Conservation (phyloP, 257 asterid genomes). For the Nicotiana attenuata region DNA sequence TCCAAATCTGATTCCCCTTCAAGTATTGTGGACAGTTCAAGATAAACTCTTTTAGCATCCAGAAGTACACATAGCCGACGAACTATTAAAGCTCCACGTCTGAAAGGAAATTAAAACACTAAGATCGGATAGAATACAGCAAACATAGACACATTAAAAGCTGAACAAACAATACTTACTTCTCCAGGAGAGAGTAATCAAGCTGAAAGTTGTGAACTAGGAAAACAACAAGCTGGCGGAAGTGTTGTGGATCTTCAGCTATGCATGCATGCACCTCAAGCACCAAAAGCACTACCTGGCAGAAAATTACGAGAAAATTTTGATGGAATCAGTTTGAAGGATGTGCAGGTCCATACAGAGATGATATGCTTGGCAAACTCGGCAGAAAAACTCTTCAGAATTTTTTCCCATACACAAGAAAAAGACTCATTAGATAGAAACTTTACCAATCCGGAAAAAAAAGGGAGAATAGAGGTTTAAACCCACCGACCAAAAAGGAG, state of each 20-base stretch:
- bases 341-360: no score
- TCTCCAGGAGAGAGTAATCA: slow-evolving; percentile 92
- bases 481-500: no score
- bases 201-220: slow-evolving; percentile 66
- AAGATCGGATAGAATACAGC: not conserved
- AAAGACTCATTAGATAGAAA: no score
- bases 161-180: slow-evolving; percentile 38
- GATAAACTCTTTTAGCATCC: slow-evolving; percentile 85
- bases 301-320: not conserved
- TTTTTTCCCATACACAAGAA: no score
- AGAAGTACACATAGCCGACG: slow-evolving; percentile 91
- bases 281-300: slow-evolving; percentile 90
- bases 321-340: not conserved
- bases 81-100: slow-evolving; percentile 93
- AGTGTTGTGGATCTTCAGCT: slow-evolving; percentile 80
- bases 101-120: slow-evolving; percentile 23
- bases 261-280: slow-evolving; percentile 98
- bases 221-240: slow-evolving; percentile 66
- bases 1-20: slow-evolving; percentile 87
- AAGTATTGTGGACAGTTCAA: slow-evolving; percentile 84
- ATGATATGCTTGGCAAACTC: no score
- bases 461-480: no score
- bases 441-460: no score
- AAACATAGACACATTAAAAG: no score
- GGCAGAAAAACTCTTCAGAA: no score